Evolutionary conservation across 441 rosid species (phyloP), one percentile per base, ranked within the genome.

Genomic region (Brassica hybrid): DNA sequence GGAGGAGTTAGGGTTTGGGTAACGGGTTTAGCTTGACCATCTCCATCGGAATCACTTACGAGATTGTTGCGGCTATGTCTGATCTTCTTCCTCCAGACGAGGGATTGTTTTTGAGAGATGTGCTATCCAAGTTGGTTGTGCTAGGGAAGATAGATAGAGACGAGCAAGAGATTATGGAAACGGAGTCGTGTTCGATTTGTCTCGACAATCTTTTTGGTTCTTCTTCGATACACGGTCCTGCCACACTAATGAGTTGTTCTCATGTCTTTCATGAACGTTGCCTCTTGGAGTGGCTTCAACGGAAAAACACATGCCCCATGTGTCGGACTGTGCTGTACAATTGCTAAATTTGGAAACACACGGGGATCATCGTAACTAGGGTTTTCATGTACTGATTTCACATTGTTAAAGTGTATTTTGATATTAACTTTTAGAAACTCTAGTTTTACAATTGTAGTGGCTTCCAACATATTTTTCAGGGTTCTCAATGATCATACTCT

Each of bases 101-200:
- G 3, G 45, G 8, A 7, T 10, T 6, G 12, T 48, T 17, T 18
- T 56, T 13, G 58, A 70, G 48, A 23, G 7, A 0, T 54, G 4
- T 54, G 11, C 19, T 54, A 54, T 54, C 8, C 21, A 16, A n/a
- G 21, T n/a, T 64, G 12, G 59, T 77, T 41, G 45, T 43, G 6
- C 4, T 14, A 2, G 75, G 71, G 32, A 54, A 1, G 11, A 13
- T 71, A 32, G 7, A 18, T 13, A 6, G 9, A 56, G 59, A 54
- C 10, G 75, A 61, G 7, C 4, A 41, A 0, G 38, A 62, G 70
- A 54, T 16, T 27, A 52, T 71, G 38, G 41, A 77, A 4, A 43
- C 76, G 17, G 67, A 57, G 50, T 6, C 61, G 2, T 77, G 80
- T 43, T 76, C 67, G 30, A 71, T 77, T 7, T 77, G 72, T 77